Percentiles rank a stretch among this genome's conserved stretches.
These are phyloP conservation scores for Hymenoscyphus infarciens DNA, from an alignment of 2,329 filamentous ascomycete genomes.

Conservation along the genomic window DNA sequence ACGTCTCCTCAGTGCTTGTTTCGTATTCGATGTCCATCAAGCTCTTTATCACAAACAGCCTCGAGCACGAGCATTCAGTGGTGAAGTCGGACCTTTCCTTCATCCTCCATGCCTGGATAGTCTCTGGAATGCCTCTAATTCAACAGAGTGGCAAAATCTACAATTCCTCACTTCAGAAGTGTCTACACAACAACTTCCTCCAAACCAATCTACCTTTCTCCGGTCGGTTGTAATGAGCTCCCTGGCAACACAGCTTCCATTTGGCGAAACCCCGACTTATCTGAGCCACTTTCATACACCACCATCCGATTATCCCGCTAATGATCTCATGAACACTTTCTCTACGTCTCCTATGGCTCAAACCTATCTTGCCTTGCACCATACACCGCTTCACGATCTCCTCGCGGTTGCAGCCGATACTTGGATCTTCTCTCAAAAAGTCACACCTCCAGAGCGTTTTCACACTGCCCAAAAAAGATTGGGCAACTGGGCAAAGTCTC, in stretches of 20 bases:
- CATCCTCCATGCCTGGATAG: slow-evolving; percentile 36
- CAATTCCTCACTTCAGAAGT: slow-evolving; percentile 19
- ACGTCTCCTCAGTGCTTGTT: slow-evolving; percentile 53
- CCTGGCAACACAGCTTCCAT: slow-evolving; percentile 26
- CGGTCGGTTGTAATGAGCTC: slow-evolving; percentile 29
- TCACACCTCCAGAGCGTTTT: slow-evolving; percentile 44
- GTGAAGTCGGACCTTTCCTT: slow-evolving; percentile 19
- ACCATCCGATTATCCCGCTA: slow-evolving; percentile 15
- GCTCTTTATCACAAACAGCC: slow-evolving; percentile 51
- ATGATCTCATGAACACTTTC: slow-evolving; percentile 39
- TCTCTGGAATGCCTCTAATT: slow-evolving; percentile 48
- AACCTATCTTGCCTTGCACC: slow-evolving; percentile 54
- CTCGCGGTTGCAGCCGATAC: slow-evolving; percentile 56
- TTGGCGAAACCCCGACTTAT: slow-evolving; percentile 34
- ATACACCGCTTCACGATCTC: slow-evolving; percentile 56
- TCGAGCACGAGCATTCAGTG: slow-evolving; percentile 19
- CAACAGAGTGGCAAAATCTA: slow-evolving; percentile 44
- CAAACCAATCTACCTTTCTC: slow-evolving; percentile 21
- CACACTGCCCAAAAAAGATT: slow-evolving; percentile 46
- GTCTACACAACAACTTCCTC: slow-evolving; percentile 12
- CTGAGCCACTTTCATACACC: slow-evolving; percentile 22
- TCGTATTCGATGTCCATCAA: slow-evolving; percentile 54
- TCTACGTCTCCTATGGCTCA: slow-evolving; percentile 44
- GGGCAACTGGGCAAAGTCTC: slow-evolving; percentile 44
- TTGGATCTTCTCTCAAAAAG: slow-evolving; percentile 55